Evolutionary conservation across 257 asterid species (phyloP).

Genomic region (Lithospermum erythrorhizon): DNA sequence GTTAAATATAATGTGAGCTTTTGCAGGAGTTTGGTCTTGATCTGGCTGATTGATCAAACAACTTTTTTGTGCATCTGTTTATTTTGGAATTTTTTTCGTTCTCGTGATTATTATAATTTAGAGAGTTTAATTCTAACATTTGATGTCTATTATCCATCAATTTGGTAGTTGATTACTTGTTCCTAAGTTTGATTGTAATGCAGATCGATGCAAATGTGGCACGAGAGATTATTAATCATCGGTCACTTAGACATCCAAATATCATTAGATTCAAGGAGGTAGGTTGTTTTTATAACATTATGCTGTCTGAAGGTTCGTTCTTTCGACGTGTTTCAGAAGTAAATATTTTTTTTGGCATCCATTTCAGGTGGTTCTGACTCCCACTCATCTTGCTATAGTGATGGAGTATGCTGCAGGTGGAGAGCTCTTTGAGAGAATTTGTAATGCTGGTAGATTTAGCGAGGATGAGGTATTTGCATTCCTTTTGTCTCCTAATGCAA

Average conservation of each 20-base stretch:
- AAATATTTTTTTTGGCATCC: not conserved
- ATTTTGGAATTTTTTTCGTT: not conserved
- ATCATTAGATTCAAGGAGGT: constrained; percentile 85
- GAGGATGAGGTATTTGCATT: constrained; percentile 24
- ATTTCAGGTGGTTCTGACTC: constrained; percentile 21
- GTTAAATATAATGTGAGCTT: not conserved
- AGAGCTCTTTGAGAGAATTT: constrained; percentile 27
- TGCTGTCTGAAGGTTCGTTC: not conserved
- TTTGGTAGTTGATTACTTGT: not conserved
- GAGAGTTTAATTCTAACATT: too few species aligned
- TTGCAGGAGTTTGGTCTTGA: not conserved
- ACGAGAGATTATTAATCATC: constrained; percentile 69
- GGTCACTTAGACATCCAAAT: constrained; percentile 74
- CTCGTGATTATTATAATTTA: not conserved
- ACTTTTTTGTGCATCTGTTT: not conserved
- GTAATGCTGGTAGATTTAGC: constrained; percentile 27
- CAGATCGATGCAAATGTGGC: constrained; percentile 83
- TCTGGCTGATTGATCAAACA: not conserved
- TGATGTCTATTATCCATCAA: too few species aligned
- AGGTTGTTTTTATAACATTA: not conserved
- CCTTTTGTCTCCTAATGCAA: not conserved
- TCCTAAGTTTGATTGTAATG: not conserved
- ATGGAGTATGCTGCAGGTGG: constrained; percentile 35
- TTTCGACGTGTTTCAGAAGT: not conserved
- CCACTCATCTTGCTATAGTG: constrained; percentile 25